A percentile compares a stretch with the other conserved stretches of the same genome.
These are phyloP conservation scores for Arxiozyma slooffiae DNA, from an alignment of 1,139 yeast species.

Conservation along the genomic window DNA sequence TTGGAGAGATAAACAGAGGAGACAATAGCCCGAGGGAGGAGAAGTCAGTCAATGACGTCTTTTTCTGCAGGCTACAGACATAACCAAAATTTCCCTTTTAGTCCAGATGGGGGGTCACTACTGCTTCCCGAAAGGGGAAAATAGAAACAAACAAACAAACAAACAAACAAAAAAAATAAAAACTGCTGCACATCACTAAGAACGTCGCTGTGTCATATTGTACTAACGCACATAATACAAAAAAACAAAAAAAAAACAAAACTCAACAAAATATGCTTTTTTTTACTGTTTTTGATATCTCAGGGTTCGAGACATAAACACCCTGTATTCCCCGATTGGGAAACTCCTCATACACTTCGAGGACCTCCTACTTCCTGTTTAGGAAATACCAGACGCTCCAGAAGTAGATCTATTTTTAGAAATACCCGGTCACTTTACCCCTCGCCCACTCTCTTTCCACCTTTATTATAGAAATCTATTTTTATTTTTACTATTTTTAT, in stretches of 20 bases:
- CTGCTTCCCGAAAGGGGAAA: neutral
- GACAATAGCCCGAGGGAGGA: no score
- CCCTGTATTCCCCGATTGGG: neutral
- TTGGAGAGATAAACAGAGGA: neutral
- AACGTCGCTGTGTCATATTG: no score
- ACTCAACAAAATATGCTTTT: no score
- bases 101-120: neutral
- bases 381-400: neutral
- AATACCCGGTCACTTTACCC: neutral
- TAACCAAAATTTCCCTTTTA: neutral
- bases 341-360: neutral
- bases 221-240: no score
- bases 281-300: no score
- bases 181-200: no score
- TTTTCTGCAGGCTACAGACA: neutral
- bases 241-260: neutral
- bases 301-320: neutral
- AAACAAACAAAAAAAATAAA: no score
- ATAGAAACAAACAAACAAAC: conserved; percentile 1
- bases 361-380: neutral
- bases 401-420: neutral
- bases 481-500: neutral
- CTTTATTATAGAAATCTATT: neutral
- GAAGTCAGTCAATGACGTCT: neutral
- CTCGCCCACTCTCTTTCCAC: neutral